phyloP scores from a whole-genome alignment of 352 stramenopile species.

The Pythium sukuiense region DNA sequence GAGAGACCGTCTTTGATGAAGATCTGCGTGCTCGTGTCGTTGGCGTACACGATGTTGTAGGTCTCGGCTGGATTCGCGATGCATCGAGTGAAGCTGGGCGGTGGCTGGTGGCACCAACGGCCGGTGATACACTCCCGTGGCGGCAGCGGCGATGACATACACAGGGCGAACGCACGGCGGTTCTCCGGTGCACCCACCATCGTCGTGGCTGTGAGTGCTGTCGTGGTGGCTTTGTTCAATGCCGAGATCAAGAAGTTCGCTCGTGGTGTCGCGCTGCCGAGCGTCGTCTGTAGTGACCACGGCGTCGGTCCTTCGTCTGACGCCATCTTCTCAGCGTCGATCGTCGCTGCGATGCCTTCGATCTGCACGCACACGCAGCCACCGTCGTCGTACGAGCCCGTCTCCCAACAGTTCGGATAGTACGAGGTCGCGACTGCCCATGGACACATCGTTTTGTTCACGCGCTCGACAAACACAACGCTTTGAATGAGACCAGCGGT shows the following conservation, averaged over 20 bases:
- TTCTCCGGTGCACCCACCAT: not conserved
- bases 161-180: not conserved
- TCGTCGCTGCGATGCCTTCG: not conserved
- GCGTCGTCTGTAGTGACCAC: not conserved
- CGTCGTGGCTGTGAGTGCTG: not conserved
- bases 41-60: conserved; percentile 1
- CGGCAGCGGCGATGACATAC: conserved; percentile 6
- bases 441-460: not conserved
- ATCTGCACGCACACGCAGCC: conserved; percentile 9
- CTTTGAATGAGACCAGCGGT: not conserved
- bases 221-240: not conserved
- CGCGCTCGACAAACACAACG: not conserved
- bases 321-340: not conserved
- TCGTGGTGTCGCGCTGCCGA: not conserved
- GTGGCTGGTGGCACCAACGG: conserved; percentile 7
- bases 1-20: conserved; percentile 4
- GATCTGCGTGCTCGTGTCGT: not conserved
- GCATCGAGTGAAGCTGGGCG: not conserved
- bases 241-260: not conserved
- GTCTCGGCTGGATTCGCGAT: conserved; percentile 2
- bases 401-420: conserved; percentile 2
- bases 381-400: not conserved
- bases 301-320: not conserved
- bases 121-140: not conserved
- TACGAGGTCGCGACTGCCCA: not conserved